phyloP scores from a whole-genome alignment of 805 yeast genomes.

The Nematodospora valgi region DNA sequence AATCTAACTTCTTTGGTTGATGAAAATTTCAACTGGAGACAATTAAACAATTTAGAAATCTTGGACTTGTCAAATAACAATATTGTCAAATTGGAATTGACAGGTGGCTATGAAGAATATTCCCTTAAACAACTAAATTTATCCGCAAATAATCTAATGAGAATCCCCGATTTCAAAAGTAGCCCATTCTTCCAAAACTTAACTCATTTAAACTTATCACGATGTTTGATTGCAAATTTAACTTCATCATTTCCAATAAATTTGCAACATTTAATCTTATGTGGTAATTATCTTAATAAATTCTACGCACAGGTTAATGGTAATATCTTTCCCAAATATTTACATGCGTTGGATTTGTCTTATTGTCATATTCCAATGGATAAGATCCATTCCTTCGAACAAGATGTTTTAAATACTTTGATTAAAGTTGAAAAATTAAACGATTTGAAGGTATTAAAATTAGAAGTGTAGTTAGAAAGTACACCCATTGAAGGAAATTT shows the following conservation, averaged over 20 bases:
- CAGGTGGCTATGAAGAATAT: neutral
- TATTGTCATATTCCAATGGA: conserved; percentile 11
- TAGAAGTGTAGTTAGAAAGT: conserved; percentile 1
- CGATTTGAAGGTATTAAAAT: neutral
- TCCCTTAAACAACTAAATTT: conserved; percentile 14
- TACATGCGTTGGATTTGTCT: conserved; percentile 13
- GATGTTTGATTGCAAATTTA: conserved; percentile 18
- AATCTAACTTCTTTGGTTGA: conserved; percentile 15
- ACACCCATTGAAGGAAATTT: too few relatives aligned
- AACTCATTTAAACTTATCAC: conserved; percentile 19
- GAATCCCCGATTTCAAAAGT: conserved; percentile 1
- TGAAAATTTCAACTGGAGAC: conserved; percentile 13
- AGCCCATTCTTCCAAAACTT: conserved; percentile 12
- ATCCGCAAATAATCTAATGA: conserved; percentile 23
- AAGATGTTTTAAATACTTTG: conserved; percentile 1
- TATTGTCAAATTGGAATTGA: conserved; percentile 10
- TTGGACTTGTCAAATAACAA: conserved; percentile 24
- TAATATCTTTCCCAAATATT: conserved; percentile 10
- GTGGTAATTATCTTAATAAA: conserved; percentile 18
- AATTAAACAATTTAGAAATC: conserved; percentile 12
- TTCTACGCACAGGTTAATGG: conserved; percentile 9
- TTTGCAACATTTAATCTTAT: conserved; percentile 15
- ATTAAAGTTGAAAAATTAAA: conserved; percentile 2
- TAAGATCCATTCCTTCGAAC: neutral
- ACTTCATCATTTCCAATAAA: conserved; percentile 12